Percentiles rank a stretch among this genome's conserved stretches.
These are phyloP conservation scores for Ramaria rubella DNA, from an alignment of 768 basidiomycete genomes.

Conservation along the genomic window DNA sequence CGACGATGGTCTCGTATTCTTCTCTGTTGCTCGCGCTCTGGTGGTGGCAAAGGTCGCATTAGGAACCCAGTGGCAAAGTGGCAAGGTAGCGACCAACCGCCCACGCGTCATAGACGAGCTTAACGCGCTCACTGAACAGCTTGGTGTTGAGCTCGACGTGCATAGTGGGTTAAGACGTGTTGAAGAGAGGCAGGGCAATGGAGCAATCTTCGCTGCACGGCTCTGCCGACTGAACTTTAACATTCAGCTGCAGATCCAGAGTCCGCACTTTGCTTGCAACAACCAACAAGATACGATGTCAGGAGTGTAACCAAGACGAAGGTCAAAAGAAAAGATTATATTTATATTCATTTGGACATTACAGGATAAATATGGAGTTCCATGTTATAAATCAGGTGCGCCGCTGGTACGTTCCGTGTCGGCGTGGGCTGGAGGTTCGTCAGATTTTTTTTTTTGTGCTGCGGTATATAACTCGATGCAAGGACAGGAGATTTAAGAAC, in stretches of 20 bases:
- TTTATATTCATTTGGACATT: too few species aligned
- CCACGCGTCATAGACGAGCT: slow-evolving; percentile 57
- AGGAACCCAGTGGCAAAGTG: slow-evolving; percentile 11
- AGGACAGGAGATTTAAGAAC: too few species aligned
- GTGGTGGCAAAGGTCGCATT: slow-evolving; percentile 9
- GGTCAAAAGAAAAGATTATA: too few species aligned
- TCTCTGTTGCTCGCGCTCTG: slow-evolving; percentile 64
- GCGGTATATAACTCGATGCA: too few species aligned
- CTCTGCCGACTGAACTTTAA: not conserved
- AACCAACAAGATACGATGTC: too few species aligned
- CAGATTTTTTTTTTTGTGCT: too few species aligned
- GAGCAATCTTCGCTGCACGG: slow-evolving; percentile 5
- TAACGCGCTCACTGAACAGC: slow-evolving; percentile 49
- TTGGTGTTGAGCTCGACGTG: slow-evolving; percentile 60
- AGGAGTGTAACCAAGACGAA: too few species aligned
- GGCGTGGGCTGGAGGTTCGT: too few species aligned
- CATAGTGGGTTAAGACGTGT: slow-evolving; percentile 34
- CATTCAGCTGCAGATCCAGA: not conserved
- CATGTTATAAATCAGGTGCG: too few species aligned
- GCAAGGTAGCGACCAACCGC: slow-evolving; percentile 36
- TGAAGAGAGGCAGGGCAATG: slow-evolving; percentile 15
- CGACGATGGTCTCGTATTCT: slow-evolving; percentile 62
- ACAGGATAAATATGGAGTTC: too few species aligned
- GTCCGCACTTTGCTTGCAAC: too few species aligned
- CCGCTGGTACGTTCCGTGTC: too few species aligned